Evolutionary conservation across 2,329 filamentous ascomycete species (phyloP).

Genomic region (Calonectria multiphialidica): DNA sequence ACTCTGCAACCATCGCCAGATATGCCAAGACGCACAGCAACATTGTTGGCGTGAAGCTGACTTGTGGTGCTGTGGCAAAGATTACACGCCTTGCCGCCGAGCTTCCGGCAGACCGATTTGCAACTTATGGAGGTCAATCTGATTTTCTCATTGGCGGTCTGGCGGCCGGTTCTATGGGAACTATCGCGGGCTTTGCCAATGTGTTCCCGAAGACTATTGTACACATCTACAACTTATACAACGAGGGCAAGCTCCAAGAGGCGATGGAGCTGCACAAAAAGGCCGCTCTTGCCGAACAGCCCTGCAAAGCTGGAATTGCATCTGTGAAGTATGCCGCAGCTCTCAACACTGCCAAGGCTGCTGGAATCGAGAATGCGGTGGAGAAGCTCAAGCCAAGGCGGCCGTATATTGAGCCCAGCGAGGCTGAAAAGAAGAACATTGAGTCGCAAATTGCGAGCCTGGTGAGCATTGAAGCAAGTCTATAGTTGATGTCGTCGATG

Average conservation of each 20-base stretch:
- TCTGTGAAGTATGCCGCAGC: constrained; percentile 76
- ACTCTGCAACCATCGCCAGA: constrained; percentile 68
- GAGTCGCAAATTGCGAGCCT: constrained; percentile 52
- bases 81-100: constrained; percentile 69
- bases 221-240: constrained; percentile 71
- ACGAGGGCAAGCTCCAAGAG: constrained; percentile 66
- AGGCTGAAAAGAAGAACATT: constrained; percentile 57
- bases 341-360: constrained; percentile 68
- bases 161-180: constrained; percentile 68
- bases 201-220: constrained; percentile 70
- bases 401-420: constrained; percentile 66
- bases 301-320: constrained; percentile 75
- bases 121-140: constrained; percentile 78
- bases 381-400: constrained; percentile 69
- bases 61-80: constrained; percentile 79
- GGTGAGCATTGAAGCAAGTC: constrained; percentile 54
- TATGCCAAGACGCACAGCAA: constrained; percentile 54
- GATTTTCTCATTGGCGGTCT: constrained; percentile 77
- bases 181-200: constrained; percentile 74
- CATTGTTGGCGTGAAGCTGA: constrained; percentile 78
- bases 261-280: constrained; percentile 72
- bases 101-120: constrained; percentile 68
- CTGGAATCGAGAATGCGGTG: constrained; percentile 70
- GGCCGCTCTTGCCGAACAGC: constrained; percentile 74
- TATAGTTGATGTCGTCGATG: constrained; percentile 19